A percentile compares a stretch with the other conserved stretches of the same genome.
Conservation (phyloP, 208 protist genomes). For the Acanthamoeba lenticulata region DNA sequence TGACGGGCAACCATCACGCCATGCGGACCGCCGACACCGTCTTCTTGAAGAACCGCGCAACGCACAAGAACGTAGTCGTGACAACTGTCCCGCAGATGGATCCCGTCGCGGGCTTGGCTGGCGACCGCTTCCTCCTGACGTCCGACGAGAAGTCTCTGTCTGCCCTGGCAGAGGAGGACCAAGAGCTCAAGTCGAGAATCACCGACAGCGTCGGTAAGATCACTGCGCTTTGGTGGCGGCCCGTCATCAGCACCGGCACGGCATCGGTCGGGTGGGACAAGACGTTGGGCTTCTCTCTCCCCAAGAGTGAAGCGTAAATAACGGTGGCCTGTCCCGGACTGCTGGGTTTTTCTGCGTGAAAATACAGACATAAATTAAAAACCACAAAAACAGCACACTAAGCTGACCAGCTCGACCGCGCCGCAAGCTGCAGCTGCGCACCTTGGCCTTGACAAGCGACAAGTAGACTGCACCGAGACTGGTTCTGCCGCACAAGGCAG, state of each 20-base stretch:
- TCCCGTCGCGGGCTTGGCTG: background rate
- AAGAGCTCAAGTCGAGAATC: background rate
- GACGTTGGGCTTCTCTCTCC: background rate
- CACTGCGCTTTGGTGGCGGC: background rate
- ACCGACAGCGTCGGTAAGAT: background rate
- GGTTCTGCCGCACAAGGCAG: too few relatives aligned
- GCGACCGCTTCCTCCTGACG: background rate
- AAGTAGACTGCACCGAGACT: too few relatives aligned
- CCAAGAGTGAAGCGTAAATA: too few relatives aligned
- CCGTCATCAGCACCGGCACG: background rate
- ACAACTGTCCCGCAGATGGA: background rate
- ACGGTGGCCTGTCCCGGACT: too few relatives aligned
- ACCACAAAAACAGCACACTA: too few relatives aligned
- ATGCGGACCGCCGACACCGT: constrained; percentile 54
- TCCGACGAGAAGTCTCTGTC: background rate
- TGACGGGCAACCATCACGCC: constrained; percentile 57
- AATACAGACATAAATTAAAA: too few relatives aligned
- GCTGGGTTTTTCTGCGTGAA: too few relatives aligned
- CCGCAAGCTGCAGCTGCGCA: too few relatives aligned
- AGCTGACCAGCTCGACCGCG: too few relatives aligned
- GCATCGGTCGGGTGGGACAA: background rate
- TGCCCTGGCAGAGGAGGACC: background rate
- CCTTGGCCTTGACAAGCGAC: too few relatives aligned
- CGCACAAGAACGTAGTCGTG: background rate
- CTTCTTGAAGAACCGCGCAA: constrained; percentile 19